Conservation (phyloP, 2,329 filamentous ascomycete genomes). For the Microsporum canis region DNA sequence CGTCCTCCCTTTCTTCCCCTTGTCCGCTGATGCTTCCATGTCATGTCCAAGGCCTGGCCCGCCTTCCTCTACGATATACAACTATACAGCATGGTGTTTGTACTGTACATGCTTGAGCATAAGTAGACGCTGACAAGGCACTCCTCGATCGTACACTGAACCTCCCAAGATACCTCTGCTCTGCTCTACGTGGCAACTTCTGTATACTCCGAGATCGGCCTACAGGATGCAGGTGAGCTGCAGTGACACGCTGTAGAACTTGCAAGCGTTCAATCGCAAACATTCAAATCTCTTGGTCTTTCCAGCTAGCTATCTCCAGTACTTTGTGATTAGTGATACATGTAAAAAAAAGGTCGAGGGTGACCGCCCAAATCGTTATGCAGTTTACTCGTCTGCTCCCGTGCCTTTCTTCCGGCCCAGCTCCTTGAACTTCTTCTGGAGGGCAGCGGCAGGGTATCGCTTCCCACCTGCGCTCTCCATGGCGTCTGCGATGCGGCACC, state of each 20-base stretch:
- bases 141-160: too few species aligned
- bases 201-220: not conserved
- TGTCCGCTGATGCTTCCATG: not conserved
- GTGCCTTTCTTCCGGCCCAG: slow-evolving; percentile 19
- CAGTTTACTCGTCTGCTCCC: not conserved
- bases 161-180: too few species aligned
- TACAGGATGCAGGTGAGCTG: not conserved
- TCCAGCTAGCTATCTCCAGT: too few species aligned
- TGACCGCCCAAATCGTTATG: not conserved
- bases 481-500: slow-evolving; percentile 26
- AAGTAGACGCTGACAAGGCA: too few species aligned
- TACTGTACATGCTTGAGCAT: too few species aligned
- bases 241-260: not conserved
- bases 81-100: too few species aligned
- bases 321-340: not conserved
- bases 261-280: not conserved
- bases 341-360: not conserved
- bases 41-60: not conserved
- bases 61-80: not conserved
- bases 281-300: too few species aligned
- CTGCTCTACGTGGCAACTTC: too few species aligned
- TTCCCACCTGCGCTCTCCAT: slow-evolving; percentile 23
- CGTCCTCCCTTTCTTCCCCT: not conserved
- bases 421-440: slow-evolving; percentile 34
- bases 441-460: slow-evolving; percentile 23